Evolutionary conservation across 371 early-diverging fungal species (phyloP).

Genomic region (Syncephalastrum monosporum): DNA sequence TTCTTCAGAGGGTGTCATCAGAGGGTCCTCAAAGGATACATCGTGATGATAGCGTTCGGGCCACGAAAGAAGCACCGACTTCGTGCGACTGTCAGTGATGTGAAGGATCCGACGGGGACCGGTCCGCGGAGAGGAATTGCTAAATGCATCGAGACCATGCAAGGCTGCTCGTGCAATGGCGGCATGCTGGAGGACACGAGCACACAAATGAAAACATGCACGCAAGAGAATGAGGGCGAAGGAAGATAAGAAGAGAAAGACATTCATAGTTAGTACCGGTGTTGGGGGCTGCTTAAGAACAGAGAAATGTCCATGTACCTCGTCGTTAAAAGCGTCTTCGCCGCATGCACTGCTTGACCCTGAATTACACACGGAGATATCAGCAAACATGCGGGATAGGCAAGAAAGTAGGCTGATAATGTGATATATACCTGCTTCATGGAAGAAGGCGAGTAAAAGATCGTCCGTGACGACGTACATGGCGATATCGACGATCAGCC

Average conservation of each 20-base stretch:
- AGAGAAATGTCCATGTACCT: conserved; percentile 7
- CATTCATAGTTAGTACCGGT: background rate
- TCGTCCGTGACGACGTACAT: conserved; percentile 61
- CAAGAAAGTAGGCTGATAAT: conserved; percentile 6
- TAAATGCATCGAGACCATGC: conserved; percentile 3
- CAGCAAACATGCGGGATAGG: conserved; percentile 1
- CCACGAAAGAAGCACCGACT: conserved; percentile 33
- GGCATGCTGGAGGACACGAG: background rate
- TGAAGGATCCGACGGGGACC: conserved; percentile 23
- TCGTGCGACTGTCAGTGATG: conserved; percentile 30
- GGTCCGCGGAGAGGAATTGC: background rate
- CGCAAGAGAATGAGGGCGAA: background rate
- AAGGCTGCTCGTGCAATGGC: conserved; percentile 1
- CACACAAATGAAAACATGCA: background rate
- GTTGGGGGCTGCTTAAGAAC: background rate
- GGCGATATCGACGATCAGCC: conserved; percentile 54
- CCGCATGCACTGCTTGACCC: conserved; percentile 8
- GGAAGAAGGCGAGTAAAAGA: conserved; percentile 56
- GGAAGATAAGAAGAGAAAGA: conserved; percentile 4
- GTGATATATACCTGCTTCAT: conserved; percentile 24
- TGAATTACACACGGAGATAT: background rate
- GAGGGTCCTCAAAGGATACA: background rate
- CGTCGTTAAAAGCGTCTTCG: conserved; percentile 7
- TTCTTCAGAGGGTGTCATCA: conserved; percentile 7
- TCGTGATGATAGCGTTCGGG: conserved; percentile 23